Evolutionary conservation across 768 basidiomycete species (phyloP).

Genomic region (Termitomyces sp.): DNA sequence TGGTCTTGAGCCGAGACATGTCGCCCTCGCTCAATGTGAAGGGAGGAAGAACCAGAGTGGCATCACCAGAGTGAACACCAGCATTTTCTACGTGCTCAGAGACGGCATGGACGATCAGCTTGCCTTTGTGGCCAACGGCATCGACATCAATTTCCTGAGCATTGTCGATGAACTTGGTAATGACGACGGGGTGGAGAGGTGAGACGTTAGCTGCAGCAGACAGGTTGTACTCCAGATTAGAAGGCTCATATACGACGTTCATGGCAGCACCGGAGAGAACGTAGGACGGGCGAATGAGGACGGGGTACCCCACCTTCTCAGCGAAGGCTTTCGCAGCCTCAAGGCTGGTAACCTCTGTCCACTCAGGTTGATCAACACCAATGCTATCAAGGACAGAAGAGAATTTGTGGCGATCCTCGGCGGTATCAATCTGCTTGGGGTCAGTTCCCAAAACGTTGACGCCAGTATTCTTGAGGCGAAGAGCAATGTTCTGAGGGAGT

Average conservation of each 20-base stretch:
- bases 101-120: slow-evolving; percentile 89
- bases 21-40: slow-evolving; percentile 73
- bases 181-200: slow-evolving; percentile 94
- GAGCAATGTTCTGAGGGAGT: slow-evolving; percentile 97
- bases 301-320: slow-evolving; percentile 84
- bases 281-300: slow-evolving; percentile 97
- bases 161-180: slow-evolving; percentile 97
- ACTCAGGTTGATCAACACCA: slow-evolving; percentile 95
- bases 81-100: slow-evolving; percentile 99
- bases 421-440: slow-evolving; percentile 91
- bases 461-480: slow-evolving; percentile 85
- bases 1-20: slow-evolving; percentile 84
- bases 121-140: slow-evolving; percentile 91
- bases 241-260: slow-evolving; percentile 96
- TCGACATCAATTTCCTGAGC: slow-evolving; percentile 99
- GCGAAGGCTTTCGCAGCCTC: slow-evolving; percentile 92
- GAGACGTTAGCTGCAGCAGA: slow-evolving; percentile 97
- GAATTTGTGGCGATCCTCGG: slow-evolving; percentile 99
- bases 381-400: slow-evolving; percentile 92
- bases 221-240: slow-evolving; percentile 84
- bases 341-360: slow-evolving; percentile 87
- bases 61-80: slow-evolving; percentile 98
- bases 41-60: slow-evolving; percentile 94
- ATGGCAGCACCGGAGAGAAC: slow-evolving; percentile 98
- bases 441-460: slow-evolving; percentile 96